Percentiles rank a stretch among this genome's conserved stretches.
These are phyloP conservation scores for Linanthus parryae DNA, from an alignment of 148 eudicot species.

Conservation along the genomic window DNA sequence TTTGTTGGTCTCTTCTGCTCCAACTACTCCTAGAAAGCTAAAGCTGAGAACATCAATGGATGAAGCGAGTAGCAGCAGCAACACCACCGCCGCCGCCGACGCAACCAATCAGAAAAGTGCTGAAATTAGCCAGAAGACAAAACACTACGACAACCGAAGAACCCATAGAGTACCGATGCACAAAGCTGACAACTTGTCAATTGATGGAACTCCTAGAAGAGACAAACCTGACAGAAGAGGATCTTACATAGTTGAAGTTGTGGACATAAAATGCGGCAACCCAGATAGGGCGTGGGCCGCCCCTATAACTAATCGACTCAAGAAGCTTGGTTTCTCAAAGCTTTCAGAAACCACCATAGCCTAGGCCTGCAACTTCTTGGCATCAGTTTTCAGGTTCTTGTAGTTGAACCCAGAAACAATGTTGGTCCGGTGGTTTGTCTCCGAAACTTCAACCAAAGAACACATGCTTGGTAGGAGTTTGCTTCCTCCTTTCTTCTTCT, in stretches of 20 bases:
- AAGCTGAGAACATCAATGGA: slow-evolving; percentile 38
- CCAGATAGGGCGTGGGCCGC: slow-evolving; percentile 34
- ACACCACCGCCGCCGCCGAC: slow-evolving; percentile 4
- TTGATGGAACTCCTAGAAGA: slow-evolving; percentile 61
- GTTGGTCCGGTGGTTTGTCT: slow-evolving; percentile 23
- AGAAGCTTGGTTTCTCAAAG: slow-evolving; percentile 73
- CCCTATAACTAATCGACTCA: slow-evolving; percentile 48
- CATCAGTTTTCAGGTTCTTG: slow-evolving; percentile 37
- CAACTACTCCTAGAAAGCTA: slow-evolving; percentile 22
- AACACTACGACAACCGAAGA: slow-evolving; percentile 24
- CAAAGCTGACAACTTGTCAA: slow-evolving; percentile 40
- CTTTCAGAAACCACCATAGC: slow-evolving; percentile 48
- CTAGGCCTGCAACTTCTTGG: slow-evolving; percentile 24
- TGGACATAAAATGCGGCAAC: slow-evolving; percentile 65
- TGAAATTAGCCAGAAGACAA: slow-evolving; percentile 29
- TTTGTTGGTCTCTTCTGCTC: too few species aligned
- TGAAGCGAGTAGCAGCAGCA: slow-evolving; percentile 49
- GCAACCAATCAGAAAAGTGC: slow-evolving; percentile 20
- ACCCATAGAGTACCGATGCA: slow-evolving; percentile 63
- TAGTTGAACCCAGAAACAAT: slow-evolving; percentile 21
- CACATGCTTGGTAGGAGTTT: slow-evolving; percentile 49
- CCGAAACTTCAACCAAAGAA: slow-evolving; percentile 47
- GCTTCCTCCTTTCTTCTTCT: slow-evolving; percentile 37
- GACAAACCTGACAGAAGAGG: slow-evolving; percentile 40
- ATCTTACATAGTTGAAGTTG: slow-evolving; percentile 54